phyloP scores from a whole-genome alignment of 2,329 filamentous ascomycete genomes.

The Trichoderma gracile region DNA sequence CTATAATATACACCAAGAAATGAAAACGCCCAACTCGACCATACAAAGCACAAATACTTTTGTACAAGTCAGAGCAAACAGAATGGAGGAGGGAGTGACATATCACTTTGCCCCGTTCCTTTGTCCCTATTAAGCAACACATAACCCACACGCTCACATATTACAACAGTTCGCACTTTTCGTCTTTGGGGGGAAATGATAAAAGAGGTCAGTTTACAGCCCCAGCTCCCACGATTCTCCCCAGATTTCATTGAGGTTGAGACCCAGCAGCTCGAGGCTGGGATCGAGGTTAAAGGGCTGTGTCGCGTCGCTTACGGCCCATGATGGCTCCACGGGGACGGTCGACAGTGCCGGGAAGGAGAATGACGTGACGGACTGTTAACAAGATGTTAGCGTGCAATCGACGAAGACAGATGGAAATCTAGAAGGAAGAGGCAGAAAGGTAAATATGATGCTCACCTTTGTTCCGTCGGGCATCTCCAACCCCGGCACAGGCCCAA shows the following conservation, averaged over 20 bases:
- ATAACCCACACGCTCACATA: neutral
- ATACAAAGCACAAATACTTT: too few species aligned
- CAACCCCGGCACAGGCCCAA: constrained; percentile 36
- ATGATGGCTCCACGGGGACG: constrained; percentile 41
- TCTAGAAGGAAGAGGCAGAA: too few species aligned
- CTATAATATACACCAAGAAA: too few species aligned
- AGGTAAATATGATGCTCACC: constrained; percentile 42
- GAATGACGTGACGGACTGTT: constrained; percentile 47
- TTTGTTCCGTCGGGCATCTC: constrained; percentile 43
- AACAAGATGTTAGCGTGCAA: neutral
- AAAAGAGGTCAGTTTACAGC: constrained; percentile 25
- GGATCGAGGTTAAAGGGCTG: constrained; percentile 54
- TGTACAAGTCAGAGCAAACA: neutral
- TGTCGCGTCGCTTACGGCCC: constrained; percentile 39
- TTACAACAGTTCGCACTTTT: neutral
- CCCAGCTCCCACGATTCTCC: constrained; percentile 51
- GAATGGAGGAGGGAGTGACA: neutral
- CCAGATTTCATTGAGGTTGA: constrained; percentile 59
- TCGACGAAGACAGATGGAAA: too few species aligned
- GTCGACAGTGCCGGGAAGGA: constrained; percentile 41
- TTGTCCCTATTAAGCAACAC: neutral
- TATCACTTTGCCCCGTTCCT: too few species aligned
- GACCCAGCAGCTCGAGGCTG: constrained; percentile 54
- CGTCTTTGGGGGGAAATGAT: too few species aligned
- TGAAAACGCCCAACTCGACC: too few species aligned